Conservation (phyloP, 768 basidiomycete genomes). For the Tylopilus balloui region DNA sequence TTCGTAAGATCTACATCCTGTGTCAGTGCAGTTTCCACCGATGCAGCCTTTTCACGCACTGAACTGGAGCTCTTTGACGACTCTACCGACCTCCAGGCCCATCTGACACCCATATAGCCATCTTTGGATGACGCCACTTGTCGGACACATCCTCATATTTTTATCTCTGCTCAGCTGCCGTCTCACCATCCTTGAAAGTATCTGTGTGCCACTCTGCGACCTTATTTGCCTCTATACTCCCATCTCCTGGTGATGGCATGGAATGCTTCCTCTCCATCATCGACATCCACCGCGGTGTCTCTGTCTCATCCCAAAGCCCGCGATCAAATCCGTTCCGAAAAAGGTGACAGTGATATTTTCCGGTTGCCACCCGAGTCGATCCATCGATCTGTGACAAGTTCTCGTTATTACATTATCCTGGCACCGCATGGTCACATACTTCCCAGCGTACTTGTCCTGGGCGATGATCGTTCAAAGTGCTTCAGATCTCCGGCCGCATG, state of each 20-base stretch:
- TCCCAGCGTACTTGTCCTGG: too few relatives aligned
- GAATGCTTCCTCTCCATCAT: neutral
- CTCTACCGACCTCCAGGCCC: neutral
- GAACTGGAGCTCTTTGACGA: neutral
- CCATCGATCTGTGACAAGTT: too few relatives aligned
- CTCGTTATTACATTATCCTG: too few relatives aligned
- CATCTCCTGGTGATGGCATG: neutral
- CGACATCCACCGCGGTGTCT: too few relatives aligned
- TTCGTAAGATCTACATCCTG: neutral
- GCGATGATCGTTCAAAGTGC: too few relatives aligned
- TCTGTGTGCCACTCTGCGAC: neutral
- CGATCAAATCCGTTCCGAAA: neutral
- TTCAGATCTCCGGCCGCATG: too few relatives aligned
- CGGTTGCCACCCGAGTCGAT: neutral
- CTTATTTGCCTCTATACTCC: neutral
- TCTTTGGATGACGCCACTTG: slow-evolving; percentile 16
- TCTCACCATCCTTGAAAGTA: neutral
- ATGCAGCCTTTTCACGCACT: neutral
- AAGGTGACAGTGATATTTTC: neutral
- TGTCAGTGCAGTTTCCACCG: neutral
- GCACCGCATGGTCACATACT: too few relatives aligned
- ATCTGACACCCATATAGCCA: slow-evolving; percentile 12
- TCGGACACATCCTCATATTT: slow-evolving; percentile 5
- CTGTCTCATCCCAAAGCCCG: neutral
- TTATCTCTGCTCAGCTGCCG: slow-evolving; percentile 1